Percentiles rank a stretch among this genome's conserved stretches.
Conservation (phyloP, 2,329 filamentous ascomycete genomes). For the Rutstroemia sp. region DNA sequence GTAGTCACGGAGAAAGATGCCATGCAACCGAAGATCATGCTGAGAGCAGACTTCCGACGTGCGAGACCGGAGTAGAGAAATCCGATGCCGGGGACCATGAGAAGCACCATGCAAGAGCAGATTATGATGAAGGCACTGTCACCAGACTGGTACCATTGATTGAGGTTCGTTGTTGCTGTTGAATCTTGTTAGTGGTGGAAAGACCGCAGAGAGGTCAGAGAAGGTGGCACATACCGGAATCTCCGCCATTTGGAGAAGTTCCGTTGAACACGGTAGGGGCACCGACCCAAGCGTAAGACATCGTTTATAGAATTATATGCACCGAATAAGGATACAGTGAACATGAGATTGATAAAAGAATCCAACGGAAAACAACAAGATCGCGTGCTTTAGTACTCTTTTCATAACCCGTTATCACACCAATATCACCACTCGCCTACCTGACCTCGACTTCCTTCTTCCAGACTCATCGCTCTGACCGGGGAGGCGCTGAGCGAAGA, state of each 20-base stretch:
- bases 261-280: slow-evolving; percentile 55
- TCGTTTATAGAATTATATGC: too few relatives aligned
- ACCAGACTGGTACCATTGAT: slow-evolving; percentile 89
- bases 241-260: slow-evolving; percentile 36
- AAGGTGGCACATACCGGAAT: slow-evolving; percentile 27
- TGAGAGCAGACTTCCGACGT: slow-evolving; percentile 91
- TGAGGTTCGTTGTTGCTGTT: slow-evolving; percentile 60
- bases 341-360: too few relatives aligned
- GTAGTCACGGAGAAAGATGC: slow-evolving; percentile 83
- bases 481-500: too few relatives aligned
- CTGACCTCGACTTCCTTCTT: too few relatives aligned
- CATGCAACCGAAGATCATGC: slow-evolving; percentile 97
- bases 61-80: slow-evolving; percentile 97
- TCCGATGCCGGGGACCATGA: slow-evolving; percentile 95
- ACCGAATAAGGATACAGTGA: too few relatives aligned
- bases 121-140: slow-evolving; percentile 93
- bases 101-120: slow-evolving; percentile 81
- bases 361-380: too few relatives aligned
- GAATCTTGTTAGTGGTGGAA: too few relatives aligned
- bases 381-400: too few relatives aligned
- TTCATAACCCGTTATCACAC: too few relatives aligned
- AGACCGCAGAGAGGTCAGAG: too few relatives aligned
- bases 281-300: slow-evolving; percentile 46
- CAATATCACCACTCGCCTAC: too few relatives aligned
- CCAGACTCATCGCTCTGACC: too few relatives aligned